Evolutionary conservation across 2,329 filamentous ascomycete genomes (phyloP).

Genomic region (Diplodia intermedia): DNA sequence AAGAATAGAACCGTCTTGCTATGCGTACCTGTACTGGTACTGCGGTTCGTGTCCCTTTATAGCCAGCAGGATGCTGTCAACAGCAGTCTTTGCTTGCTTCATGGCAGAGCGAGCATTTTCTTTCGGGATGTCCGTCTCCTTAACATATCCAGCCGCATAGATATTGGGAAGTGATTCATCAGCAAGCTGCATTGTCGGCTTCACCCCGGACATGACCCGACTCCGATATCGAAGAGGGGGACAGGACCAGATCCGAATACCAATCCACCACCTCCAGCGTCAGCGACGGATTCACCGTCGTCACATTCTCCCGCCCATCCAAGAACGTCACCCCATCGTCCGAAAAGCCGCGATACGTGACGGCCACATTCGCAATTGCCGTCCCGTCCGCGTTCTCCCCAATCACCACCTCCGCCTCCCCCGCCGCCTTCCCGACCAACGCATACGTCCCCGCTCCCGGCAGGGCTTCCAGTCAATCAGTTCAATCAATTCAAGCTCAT

Average conservation of each 20-base stretch:
- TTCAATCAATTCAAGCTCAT: too few relatives aligned
- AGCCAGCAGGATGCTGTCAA: constrained; percentile 61
- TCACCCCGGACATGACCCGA: constrained; percentile 62
- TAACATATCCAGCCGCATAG: constrained; percentile 70
- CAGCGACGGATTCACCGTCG: constrained; percentile 35
- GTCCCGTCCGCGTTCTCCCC: constrained; percentile 14
- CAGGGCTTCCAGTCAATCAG: too few relatives aligned
- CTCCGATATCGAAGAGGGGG: constrained; percentile 54
- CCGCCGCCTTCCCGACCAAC: constrained; percentile 34
- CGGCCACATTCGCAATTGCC: constrained; percentile 41
- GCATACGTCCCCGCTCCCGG: constrained; percentile 34
- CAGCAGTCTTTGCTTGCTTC: constrained; percentile 61
- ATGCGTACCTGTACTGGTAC: constrained; percentile 33
- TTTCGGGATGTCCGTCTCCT: constrained; percentile 61
- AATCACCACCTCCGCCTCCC: constrained; percentile 37
- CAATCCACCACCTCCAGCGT: constrained; percentile 46
- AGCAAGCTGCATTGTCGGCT: constrained; percentile 63
- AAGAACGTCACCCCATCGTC: constrained; percentile 47
- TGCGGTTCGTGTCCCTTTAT: constrained; percentile 42
- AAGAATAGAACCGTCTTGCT: constrained; percentile 37
- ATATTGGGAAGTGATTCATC: constrained; percentile 59
- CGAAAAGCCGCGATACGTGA: constrained; percentile 49
- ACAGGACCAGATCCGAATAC: constrained; percentile 53
- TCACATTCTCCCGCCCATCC: constrained; percentile 48
- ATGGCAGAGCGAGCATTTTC: constrained; percentile 58